Base-by-base conservation (phyloP, 179 eudicot genomes). In the Camellia oleifera region DNA sequence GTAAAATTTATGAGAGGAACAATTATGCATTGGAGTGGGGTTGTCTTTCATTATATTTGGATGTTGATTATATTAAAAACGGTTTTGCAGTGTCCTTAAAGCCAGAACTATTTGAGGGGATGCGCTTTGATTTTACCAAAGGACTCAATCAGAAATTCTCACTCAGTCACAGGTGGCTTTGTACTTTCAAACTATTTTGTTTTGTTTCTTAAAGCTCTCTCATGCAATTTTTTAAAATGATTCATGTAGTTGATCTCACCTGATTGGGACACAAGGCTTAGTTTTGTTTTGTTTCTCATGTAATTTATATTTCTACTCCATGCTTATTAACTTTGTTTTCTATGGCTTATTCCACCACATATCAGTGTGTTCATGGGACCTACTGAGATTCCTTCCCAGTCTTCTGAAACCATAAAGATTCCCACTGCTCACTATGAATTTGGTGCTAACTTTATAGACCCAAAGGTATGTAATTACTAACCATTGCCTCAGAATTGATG, bases 401-500 rank as follows among this genome's bases (percentile, higher is more conserved):
- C 93, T 62, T 26, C 95, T 5, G 95, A 95, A 76, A 86, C 94
- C 63, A 87, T 95, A 72, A 95, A 95, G 91, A 90, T 95, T 44
- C 98, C 99, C 50, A 94, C 92, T 63, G 90, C 98, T 46, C 86
- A 94, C 79, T 95, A 95, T 84, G 99, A 95, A 88, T 95, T 95
- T 78, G 99, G 99, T 64, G 99, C 98, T 15, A 95, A 95, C 85
- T 92, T 85, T 80, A 57, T 95, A 14, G 99, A 95, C 84, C 95
- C 98, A 74, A 84, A 87, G 92, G 98, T 93, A 81, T 14, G 81
- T 60, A 45, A 18, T 60, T 46, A 10, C 18, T 53, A 32, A 46
- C 6, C 7, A 64, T 2, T 7, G 14, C 42, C 12, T 40, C 12
- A 5, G 15, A 9, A 69, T 12, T 2, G 45, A 11, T 69, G 32